Evolutionary conservation across 352 stramenopile species (phyloP), one percentile per base, ranked within the genome.

Genomic region (Lagenidium giganteum): DNA sequence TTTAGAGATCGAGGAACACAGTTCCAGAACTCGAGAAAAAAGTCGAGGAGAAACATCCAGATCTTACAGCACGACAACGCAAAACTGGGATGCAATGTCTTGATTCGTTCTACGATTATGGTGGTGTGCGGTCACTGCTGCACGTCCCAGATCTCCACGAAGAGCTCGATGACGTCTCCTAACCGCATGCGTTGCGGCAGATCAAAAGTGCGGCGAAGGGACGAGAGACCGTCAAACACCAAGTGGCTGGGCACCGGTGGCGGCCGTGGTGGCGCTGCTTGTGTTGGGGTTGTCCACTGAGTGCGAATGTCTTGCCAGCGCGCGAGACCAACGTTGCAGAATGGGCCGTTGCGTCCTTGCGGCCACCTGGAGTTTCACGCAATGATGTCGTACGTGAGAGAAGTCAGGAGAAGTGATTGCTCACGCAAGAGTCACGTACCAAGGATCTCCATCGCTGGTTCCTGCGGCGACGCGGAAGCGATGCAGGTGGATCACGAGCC

Each of bases 71-170:
- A n/a, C n/a, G n/a, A n/a, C n/a, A n/a, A n/a, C n/a, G n/a, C n/a
- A n/a, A n/a, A n/a, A n/a, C n/a, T n/a, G n/a, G n/a, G n/a, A n/a
- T n/a, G n/a, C n/a, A n/a, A n/a, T n/a, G n/a, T n/a, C n/a, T n/a
- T n/a, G n/a, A n/a, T n/a, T n/a, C n/a, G n/a, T n/a, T n/a, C n/a
- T n/a, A n/a, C n/a, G n/a, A n/a, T 18, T 39, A 22, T 42, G 36
- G 3, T 16, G 37, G 5, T 16, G 8, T 25, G 13, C 14, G n/a
- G 24, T 50, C 61, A 76, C 46, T 93, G 77, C 57, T 95, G 82
- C 39, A 93, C 77, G 25, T 95, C 83, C 83, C 83, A 95, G 42
- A 95, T 89, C 59, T 95, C 83, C 24, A 83, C 75, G 56, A 93
- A 92, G 31, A 95, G 54, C 54, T 87, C 79, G 51, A 95, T 85